phyloP scores from a whole-genome alignment of 495 filamentous ascomycete species.

The Xylaria palmicola region DNA sequence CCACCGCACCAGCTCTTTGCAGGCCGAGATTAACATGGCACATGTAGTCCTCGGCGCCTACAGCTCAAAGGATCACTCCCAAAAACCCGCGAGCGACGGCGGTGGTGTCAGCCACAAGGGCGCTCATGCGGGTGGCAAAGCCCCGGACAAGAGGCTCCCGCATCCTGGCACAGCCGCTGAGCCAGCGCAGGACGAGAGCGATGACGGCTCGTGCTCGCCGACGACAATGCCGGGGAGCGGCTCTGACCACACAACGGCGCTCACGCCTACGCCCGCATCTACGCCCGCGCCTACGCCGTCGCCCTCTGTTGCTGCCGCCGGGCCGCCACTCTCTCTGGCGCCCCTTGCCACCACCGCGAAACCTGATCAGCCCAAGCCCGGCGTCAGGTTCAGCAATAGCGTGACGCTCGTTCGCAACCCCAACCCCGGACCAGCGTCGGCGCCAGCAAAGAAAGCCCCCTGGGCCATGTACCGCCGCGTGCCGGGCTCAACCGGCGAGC shows the following conservation, averaged over 20 bases:
- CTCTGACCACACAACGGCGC: background rate
- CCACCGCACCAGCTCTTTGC: background rate
- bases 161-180: background rate
- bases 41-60: conserved; percentile 20
- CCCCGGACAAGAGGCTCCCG: background rate
- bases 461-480: conserved; percentile 9
- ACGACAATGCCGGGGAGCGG: background rate
- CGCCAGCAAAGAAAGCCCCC: conserved; percentile 10
- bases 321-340: background rate
- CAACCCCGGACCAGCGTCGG: conserved; percentile 17
- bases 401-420: background rate
- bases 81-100: background rate
- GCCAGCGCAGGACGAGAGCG: background rate
- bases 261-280: background rate
- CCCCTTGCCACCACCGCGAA: background rate
- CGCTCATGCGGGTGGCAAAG: background rate
- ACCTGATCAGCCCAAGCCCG: background rate
- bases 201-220: background rate
- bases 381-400: conserved; percentile 4
- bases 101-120: background rate
- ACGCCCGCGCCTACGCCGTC: background rate
- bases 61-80: background rate
- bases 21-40: conserved; percentile 6
- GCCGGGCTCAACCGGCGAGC: conserved; percentile 4
- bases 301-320: background rate